Conservation (phyloP, 768 basidiomycete species). For the Boletus subcaerulescens region DNA sequence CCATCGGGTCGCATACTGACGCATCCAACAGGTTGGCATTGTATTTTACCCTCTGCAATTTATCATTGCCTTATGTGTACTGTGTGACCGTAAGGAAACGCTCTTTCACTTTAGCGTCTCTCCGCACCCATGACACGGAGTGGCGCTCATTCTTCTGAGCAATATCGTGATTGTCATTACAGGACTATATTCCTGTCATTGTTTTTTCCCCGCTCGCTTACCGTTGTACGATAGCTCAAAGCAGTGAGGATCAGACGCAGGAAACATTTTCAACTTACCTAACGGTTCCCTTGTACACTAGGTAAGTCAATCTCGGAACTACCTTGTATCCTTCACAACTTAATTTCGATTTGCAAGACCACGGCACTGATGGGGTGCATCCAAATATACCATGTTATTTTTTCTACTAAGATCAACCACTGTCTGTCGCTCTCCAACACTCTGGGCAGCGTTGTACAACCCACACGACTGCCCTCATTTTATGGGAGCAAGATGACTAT, state of each 20-base stretch:
- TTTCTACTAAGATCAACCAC: background rate
- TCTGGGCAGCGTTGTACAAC: conserved; percentile 76
- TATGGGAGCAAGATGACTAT: conserved; percentile 75
- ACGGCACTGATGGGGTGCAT: background rate
- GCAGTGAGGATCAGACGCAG: conserved; percentile 52
- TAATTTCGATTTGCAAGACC: background rate
- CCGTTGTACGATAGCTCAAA: conserved; percentile 26
- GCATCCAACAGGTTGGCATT: conserved; percentile 25
- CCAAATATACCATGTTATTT: conserved; percentile 1
- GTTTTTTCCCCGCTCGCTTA: conserved; percentile 41
- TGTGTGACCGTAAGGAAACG: conserved; percentile 25
- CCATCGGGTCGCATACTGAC: conserved; percentile 17
- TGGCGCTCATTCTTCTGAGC: conserved; percentile 87
- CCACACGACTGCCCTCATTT: conserved; percentile 93
- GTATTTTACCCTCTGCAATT: conserved; percentile 37
- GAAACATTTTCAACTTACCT: conserved; percentile 33
- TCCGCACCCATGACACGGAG: conserved; percentile 54
- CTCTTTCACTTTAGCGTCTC: conserved; percentile 89
- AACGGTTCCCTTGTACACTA: background rate
- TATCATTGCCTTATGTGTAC: conserved; percentile 12
- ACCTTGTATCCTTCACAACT: background rate
- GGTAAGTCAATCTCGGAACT: conserved; percentile 14
- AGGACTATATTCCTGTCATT: conserved; percentile 32
- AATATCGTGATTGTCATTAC: conserved; percentile 42
- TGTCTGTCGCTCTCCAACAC: conserved; percentile 79